Base-by-base conservation (phyloP, 169 alveolate genomes). In the Eimeria acervulina region DNA sequence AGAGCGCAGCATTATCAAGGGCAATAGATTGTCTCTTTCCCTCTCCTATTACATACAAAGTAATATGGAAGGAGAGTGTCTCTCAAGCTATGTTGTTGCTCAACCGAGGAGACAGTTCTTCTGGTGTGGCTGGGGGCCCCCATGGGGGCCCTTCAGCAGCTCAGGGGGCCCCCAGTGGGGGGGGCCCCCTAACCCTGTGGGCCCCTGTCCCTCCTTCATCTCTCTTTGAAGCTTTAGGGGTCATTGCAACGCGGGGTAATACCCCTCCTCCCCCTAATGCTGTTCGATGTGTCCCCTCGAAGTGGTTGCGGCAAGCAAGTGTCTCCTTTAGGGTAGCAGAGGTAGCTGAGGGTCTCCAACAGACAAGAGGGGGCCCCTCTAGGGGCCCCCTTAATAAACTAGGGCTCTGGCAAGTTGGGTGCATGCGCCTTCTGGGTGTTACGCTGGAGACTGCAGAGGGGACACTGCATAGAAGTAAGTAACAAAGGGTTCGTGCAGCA, bases 151-250 rank as follows among this genome's bases (percentile, higher is more conserved):
- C 40, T 2, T 61, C 12, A 47, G 55, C 12, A 47, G 55, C 12
- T 7, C 5, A 47, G 55, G 55, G 55, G 55, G 55, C 42, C 21
- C 52, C 70, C 52, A 52, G 33, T 31, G 28, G 66, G 4, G 94
- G 76, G 42, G 61, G 55, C 51, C 92, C 95, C 42, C 88, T 93
- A 51, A 61, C 90, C 87, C 55, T 93, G 59, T 93, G 96, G 96
- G 59, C 87, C 61, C 87, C 91, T 2, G 93, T 93, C 36, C 96
- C 96, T 23, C 96, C 96, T 19, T 80, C 96, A 7, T 31, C 90
- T 21, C 74, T 55, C 61, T 93, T 80, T 31, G 76, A 44, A 40
- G 70, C 87, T 38, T 8, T 93, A 28, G 96, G 96, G 1, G 42
- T 92, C 15, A 66, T 66, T 55, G 96, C 93, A 7, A 81, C 93